Percentiles rank a stretch among this genome's conserved stretches.
Conservation (phyloP, 2,329 filamentous ascomycete species). For the Botrytis cinerea region DNA sequence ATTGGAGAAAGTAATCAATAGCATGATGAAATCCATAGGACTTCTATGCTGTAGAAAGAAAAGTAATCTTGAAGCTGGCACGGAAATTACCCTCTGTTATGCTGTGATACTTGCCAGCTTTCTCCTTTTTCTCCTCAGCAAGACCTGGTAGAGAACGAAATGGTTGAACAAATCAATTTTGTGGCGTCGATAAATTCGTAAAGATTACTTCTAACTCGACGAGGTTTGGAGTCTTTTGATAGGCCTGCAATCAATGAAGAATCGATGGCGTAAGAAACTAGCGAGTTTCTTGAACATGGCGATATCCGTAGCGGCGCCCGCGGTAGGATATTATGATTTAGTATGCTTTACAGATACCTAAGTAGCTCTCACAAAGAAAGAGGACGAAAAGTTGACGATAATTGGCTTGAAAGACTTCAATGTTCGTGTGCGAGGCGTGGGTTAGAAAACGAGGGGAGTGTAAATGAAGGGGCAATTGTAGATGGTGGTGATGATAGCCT, state of each 20-base stretch:
- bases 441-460: neutral
- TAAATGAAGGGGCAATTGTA: neutral
- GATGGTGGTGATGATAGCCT: neutral
- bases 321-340: neutral
- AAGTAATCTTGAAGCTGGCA: neutral
- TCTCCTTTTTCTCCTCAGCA: neutral
- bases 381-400: neutral
- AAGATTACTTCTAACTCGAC: neutral
- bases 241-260: neutral
- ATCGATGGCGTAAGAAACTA: neutral
- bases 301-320: neutral
- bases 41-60: neutral
- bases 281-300: neutral
- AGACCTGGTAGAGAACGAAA: neutral
- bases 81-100: neutral
- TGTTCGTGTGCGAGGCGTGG: neutral
- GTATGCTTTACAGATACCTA: neutral
- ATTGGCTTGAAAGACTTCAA: neutral
- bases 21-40: neutral
- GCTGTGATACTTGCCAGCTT: conserved; percentile 4
- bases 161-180: neutral
- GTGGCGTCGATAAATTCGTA: conserved; percentile 2
- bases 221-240: neutral
- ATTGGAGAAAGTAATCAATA: neutral
- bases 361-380: neutral